phyloP scores from a whole-genome alignment of 805 yeast genomes.

The Kazachstania viticola region DNA sequence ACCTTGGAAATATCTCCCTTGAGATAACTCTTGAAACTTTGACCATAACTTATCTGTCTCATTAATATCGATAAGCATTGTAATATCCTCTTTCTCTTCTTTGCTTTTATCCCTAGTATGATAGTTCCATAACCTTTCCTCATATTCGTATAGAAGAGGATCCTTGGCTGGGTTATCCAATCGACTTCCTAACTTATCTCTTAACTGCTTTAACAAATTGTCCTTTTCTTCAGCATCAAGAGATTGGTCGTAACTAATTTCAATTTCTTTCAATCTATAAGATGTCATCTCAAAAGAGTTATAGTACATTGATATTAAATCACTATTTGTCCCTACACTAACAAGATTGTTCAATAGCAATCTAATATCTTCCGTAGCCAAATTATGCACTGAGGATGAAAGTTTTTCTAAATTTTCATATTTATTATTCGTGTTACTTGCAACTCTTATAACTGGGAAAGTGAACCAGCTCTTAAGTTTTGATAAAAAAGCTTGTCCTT shows the following conservation, averaged over 20 bases:
- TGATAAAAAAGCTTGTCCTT: slow-evolving; percentile 36
- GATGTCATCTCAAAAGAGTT: slow-evolving; percentile 14
- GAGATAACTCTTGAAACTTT: background rate
- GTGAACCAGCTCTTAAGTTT: slow-evolving; percentile 47
- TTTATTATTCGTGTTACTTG: slow-evolving; percentile 9
- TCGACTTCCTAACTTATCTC: slow-evolving; percentile 6
- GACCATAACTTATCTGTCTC: slow-evolving; percentile 1
- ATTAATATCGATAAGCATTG: background rate
- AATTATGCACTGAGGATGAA: slow-evolving; percentile 9
- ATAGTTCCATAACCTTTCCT: slow-evolving; percentile 12
- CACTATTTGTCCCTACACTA: too few species aligned
- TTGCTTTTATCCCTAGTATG: slow-evolving; percentile 1
- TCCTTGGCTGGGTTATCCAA: slow-evolving; percentile 19
- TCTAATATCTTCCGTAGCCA: slow-evolving; percentile 11
- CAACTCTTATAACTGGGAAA: slow-evolving; percentile 10
- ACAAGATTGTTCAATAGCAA: too few species aligned
- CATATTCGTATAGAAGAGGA: slow-evolving; percentile 15
- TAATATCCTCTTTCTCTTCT: slow-evolving; percentile 1
- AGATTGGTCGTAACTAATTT: slow-evolving; percentile 12
- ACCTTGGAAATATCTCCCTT: too few species aligned
- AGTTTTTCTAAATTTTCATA: slow-evolving; percentile 5
- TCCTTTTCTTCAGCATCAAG: slow-evolving; percentile 8
- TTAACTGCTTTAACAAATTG: slow-evolving; percentile 6
- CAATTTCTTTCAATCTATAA: slow-evolving; percentile 21
- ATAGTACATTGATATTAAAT: slow-evolving; percentile 9